Percentiles rank a stretch among this genome's conserved stretches.
These are phyloP conservation scores for Phytophthora agathidicida DNA, from an alignment of 352 stramenopile species.

Conservation along the genomic window DNA sequence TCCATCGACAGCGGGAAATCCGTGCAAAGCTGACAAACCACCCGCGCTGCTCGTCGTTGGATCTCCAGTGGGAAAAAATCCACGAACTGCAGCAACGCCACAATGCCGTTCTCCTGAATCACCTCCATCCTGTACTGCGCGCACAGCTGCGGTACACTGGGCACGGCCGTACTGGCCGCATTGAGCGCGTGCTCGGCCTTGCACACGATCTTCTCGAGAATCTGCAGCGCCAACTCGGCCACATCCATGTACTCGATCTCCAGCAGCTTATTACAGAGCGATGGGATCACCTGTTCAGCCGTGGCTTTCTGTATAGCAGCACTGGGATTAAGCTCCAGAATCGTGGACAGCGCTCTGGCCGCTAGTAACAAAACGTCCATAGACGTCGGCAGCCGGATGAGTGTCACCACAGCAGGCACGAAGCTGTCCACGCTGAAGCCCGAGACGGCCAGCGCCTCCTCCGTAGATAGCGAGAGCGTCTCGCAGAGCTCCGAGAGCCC, in stretches of 20 bases:
- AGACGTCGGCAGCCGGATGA: slow-evolving; percentile 49
- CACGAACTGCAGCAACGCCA: slow-evolving; percentile 77
- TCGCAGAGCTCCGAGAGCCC: slow-evolving; percentile 68
- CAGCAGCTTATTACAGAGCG: slow-evolving; percentile 72
- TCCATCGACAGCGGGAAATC: slow-evolving; percentile 39
- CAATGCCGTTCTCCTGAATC: slow-evolving; percentile 65
- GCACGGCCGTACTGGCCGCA: neutral
- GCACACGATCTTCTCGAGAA: slow-evolving; percentile 67
- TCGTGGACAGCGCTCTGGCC: slow-evolving; percentile 52
- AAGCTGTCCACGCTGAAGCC: slow-evolving; percentile 70
- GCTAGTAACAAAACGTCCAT: slow-evolving; percentile 74
- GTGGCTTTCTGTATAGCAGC: slow-evolving; percentile 51
- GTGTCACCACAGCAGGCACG: slow-evolving; percentile 43
- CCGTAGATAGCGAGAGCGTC: slow-evolving; percentile 70
- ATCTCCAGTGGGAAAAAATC: slow-evolving; percentile 85
- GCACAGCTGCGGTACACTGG: slow-evolving; percentile 11
- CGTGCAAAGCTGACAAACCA: slow-evolving; percentile 60
- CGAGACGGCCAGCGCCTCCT: slow-evolving; percentile 70
- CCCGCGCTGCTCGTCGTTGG: slow-evolving; percentile 61
- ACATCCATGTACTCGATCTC: slow-evolving; percentile 89
- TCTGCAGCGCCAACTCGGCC: slow-evolving; percentile 69
- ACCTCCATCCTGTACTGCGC: slow-evolving; percentile 50
- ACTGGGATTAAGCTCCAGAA: slow-evolving; percentile 63
- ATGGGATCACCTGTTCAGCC: slow-evolving; percentile 49
- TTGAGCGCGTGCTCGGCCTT: slow-evolving; percentile 16